Evolutionary conservation across 257 asterid species (phyloP).

Genomic region (Capsicum rhomboideum): DNA sequence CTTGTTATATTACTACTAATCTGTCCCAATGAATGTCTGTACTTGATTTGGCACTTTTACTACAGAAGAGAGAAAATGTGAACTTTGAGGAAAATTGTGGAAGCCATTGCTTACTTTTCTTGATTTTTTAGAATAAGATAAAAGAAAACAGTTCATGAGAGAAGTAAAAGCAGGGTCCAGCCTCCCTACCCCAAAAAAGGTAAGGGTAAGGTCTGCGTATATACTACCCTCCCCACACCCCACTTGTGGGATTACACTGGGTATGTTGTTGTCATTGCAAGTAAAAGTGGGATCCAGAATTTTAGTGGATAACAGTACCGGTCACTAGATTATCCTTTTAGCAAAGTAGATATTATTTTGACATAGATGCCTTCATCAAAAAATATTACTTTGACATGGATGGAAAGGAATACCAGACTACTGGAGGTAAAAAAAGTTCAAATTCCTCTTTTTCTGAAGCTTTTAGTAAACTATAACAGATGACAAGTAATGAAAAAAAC

Average conservation of each 20-base stretch:
- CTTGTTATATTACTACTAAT: background rate
- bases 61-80: background rate
- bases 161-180: background rate
- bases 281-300: background rate
- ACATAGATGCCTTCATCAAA: background rate
- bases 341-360: background rate
- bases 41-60: background rate
- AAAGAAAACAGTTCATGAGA: background rate
- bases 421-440: background rate
- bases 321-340: background rate
- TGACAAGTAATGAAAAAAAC: background rate
- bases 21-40: background rate
- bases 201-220: background rate
- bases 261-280: background rate
- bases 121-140: background rate
- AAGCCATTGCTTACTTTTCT: background rate
- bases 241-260: background rate
- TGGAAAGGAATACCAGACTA: background rate
- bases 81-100: background rate
- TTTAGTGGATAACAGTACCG: background rate
- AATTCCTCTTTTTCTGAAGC: background rate
- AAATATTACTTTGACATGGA: background rate
- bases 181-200: background rate
- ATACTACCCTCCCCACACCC: background rate
- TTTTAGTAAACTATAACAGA: background rate